These are phyloP conservation scores for Citrullus amarus DNA, from an alignment of 306 rosid species.

Conservation along the genomic window DNA sequence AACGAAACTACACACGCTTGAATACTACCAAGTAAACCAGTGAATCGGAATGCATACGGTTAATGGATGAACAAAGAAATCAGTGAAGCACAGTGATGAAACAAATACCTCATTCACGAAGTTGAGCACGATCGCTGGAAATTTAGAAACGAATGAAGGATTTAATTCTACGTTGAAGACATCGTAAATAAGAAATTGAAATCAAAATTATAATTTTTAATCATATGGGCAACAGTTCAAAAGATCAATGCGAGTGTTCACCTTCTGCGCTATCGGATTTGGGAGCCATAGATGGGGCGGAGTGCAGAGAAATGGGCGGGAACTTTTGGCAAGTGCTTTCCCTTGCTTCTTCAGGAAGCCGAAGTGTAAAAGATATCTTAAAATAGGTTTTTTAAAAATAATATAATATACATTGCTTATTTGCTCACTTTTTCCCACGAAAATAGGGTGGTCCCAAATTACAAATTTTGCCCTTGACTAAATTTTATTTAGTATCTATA, in stretches of 20 bases:
- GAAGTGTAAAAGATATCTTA: not conserved
- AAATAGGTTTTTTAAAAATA: no score
- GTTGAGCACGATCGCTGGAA: slow-evolving; percentile 77
- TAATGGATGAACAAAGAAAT: not conserved
- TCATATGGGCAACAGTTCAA: not conserved
- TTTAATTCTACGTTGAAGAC: not conserved
- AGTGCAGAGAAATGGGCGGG: slow-evolving; percentile 42
- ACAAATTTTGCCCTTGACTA: no score
- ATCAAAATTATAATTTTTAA: not conserved
- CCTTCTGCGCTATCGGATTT: slow-evolving; percentile 71
- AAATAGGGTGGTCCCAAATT: no score
- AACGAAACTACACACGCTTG: not conserved
- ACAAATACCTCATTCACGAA: slow-evolving; percentile 65
- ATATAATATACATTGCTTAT: no score
- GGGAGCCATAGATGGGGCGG: slow-evolving; percentile 56
- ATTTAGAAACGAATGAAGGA: slow-evolving; percentile 8
- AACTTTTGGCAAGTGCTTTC: slow-evolving; percentile 16
- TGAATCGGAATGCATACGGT: not conserved
- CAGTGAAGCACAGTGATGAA: not conserved
- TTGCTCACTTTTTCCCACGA: no score
- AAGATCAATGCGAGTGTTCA: slow-evolving; percentile 6
- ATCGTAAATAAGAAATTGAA: not conserved
- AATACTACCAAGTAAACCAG: not conserved
- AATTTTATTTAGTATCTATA: no score
- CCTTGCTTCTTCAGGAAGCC: not conserved